Base-by-base conservation (phyloP, 805 yeast species). In the Monosporozyma aerobia region DNA sequence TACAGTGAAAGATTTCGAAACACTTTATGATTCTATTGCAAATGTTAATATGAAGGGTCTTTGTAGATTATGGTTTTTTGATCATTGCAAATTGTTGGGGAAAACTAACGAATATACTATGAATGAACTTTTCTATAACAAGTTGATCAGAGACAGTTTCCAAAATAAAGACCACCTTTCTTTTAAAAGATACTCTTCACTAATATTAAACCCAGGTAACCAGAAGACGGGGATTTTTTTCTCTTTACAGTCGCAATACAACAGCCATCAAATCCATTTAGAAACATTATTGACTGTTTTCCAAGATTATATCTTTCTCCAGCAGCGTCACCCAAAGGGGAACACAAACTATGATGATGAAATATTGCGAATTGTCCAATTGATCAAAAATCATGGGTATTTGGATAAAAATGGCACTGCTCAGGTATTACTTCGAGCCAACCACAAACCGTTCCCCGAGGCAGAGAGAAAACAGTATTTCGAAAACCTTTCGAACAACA, bases 31-130 rank as follows among this genome's bases (percentile, higher is more conserved):
- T 14, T 49, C 56, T 8, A 53, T 57, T 19, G 48, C 9, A 22
- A 51, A 54, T 4, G 29, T 35, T 2, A 57, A 57, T 23, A 47
- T 61, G 23, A 59, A 57, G 44, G 56, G 56, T 23, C 51, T 67
- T 13, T 40, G 64, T 27, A 55, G 65, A 30, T 49, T 61, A 25
- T 67, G 71, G 71, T 53, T 61, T 30, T 62, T 56, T 44, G 69
- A 67, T 53, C 55, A 67, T 52, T 51, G 57, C 5, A 51, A 53
- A 14, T 46, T 61, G 10, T 44, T 65, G 11, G 52, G 51, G 8
- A 39, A 46, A 2, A 37, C 47, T 23, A 49, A 33, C 16, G 44
- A 44, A 13, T 48, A 50, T n/a, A 11, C 13, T 16, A 45, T 43
- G 19, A 54, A 56, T 47, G 69, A 65, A 51, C 19, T 2, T 0